Evolutionary conservation across 768 basidiomycete species (phyloP).

Genomic region (Dacryopinax spathularia): DNA sequence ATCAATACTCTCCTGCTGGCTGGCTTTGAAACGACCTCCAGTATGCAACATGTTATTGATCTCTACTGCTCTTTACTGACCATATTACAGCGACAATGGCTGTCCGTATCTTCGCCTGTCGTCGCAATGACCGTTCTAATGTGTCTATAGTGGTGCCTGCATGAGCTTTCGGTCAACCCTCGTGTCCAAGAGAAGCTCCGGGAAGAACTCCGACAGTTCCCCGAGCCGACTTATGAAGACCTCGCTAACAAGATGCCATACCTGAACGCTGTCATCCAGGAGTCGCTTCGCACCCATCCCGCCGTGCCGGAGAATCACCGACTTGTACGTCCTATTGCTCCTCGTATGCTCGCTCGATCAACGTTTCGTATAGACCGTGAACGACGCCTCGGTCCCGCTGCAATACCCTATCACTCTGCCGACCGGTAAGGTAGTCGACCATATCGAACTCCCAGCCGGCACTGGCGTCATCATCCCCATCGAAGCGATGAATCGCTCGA

Average conservation of each 20-base stretch:
- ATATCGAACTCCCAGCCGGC: conserved; percentile 40
- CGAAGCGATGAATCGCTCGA: conserved; percentile 30
- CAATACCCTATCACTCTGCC: conserved; percentile 17
- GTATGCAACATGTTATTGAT: background rate
- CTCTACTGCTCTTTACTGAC: no score
- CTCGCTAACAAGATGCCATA: conserved; percentile 24
- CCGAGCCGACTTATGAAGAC: conserved; percentile 24
- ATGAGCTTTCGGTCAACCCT: conserved; percentile 41
- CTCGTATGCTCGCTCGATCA: background rate
- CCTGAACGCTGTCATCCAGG: conserved; percentile 49
- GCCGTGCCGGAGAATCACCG: conserved; percentile 53
- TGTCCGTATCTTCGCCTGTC: background rate
- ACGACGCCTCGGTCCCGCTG: conserved; percentile 42
- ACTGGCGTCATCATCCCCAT: conserved; percentile 41
- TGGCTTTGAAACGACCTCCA: background rate
- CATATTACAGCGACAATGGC: background rate
- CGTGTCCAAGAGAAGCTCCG: conserved; percentile 43
- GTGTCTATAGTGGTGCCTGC: conserved; percentile 38
- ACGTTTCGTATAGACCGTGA: conserved; percentile 20
- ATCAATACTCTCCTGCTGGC: background rate
- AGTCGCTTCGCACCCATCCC: conserved; percentile 47
- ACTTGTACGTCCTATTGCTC: background rate
- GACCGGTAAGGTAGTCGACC: conserved; percentile 19
- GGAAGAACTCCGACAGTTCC: conserved; percentile 35
- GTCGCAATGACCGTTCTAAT: background rate